Percentiles rank a stretch among this genome's conserved stretches.
Conservation (phyloP, 495 filamentous ascomycete genomes). For the Penicillium goetzii region DNA sequence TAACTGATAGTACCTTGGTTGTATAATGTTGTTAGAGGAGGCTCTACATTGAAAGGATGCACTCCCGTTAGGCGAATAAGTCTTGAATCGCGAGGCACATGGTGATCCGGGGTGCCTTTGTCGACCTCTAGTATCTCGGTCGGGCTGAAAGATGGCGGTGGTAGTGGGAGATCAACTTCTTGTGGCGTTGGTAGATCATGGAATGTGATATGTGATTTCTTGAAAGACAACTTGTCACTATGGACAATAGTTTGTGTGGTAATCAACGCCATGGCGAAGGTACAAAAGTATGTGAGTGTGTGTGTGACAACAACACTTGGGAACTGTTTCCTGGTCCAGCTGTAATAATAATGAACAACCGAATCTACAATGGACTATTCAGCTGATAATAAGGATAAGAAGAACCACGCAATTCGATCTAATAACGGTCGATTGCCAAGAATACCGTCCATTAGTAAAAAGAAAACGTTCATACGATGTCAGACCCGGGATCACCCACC, state of each 20-base stretch:
- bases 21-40: constrained; percentile 78
- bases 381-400: constrained; percentile 5
- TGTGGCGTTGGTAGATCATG: constrained; percentile 34
- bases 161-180: constrained; percentile 63
- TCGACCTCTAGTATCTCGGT: constrained; percentile 73
- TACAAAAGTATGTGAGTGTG: constrained; percentile 2
- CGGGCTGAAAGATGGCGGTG: constrained; percentile 66
- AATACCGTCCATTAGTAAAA: background rate
- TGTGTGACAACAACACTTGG: background rate
- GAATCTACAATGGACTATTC: background rate
- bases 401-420: background rate
- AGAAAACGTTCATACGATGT: background rate
- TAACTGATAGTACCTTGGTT: constrained; percentile 61
- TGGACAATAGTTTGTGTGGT: constrained; percentile 29
- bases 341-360: too few relatives aligned
- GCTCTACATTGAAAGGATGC: constrained; percentile 94
- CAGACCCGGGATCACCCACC: background rate
- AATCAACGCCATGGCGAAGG: constrained; percentile 35
- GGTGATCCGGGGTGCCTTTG: constrained; percentile 78
- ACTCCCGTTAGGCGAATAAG: constrained; percentile 88
- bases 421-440: background rate
- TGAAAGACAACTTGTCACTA: constrained; percentile 24
- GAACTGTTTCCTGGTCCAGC: background rate
- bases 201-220: constrained; percentile 33
- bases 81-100: constrained; percentile 85